Conservation (phyloP, 768 basidiomycete genomes). For the Suillus placidus region DNA sequence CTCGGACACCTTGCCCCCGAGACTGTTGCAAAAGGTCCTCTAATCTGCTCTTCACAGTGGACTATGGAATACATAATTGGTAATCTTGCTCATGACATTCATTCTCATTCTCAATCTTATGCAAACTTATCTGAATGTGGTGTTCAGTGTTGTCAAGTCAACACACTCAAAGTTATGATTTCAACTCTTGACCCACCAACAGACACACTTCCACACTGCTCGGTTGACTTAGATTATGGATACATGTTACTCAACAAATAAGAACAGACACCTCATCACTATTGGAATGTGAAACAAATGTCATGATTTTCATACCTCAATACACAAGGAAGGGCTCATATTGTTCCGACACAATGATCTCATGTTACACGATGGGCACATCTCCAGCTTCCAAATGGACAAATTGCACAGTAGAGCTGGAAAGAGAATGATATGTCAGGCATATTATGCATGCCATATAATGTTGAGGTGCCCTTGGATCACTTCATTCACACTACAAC, state of each 20-base stretch:
- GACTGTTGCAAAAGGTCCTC: conserved; percentile 25
- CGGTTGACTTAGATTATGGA: conserved; percentile 17
- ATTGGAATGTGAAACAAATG: too few relatives aligned
- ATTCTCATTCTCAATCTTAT: conserved; percentile 28
- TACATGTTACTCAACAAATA: conserved; percentile 15
- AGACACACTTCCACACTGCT: background rate
- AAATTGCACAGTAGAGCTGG: too few relatives aligned
- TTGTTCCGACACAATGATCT: too few relatives aligned
- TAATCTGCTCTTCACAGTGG: conserved; percentile 29
- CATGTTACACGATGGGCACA: too few relatives aligned
- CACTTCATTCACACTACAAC: too few relatives aligned
- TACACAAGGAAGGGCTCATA: too few relatives aligned
- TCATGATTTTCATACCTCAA: too few relatives aligned
- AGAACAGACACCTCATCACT: background rate
- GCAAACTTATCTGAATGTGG: conserved; percentile 29
- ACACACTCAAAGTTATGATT: conserved; percentile 17
- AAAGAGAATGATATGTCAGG: too few relatives aligned
- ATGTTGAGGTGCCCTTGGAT: too few relatives aligned
- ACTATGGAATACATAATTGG: conserved; percentile 30
- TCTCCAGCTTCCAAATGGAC: too few relatives aligned
- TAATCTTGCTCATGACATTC: conserved; percentile 29
- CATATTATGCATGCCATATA: too few relatives aligned
- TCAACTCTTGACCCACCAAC: conserved; percentile 14
- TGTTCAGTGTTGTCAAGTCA: conserved; percentile 23
- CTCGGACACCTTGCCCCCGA: conserved; percentile 27